phyloP scores from a whole-genome alignment of 768 basidiomycete genomes.

The Neoboletus brunneissimus region DNA sequence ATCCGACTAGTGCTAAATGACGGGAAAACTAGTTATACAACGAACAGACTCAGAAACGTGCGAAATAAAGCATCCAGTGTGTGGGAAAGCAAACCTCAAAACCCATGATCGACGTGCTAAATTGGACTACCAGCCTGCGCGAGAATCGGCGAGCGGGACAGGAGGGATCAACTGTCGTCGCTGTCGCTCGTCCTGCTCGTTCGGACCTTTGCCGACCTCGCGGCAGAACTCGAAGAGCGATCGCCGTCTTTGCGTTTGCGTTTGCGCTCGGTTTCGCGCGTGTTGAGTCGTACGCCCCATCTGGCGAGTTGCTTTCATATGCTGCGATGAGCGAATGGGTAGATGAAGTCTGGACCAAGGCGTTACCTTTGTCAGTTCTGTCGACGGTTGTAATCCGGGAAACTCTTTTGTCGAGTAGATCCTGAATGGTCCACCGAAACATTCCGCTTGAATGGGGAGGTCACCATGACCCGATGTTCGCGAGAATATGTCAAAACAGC shows the following conservation, averaged over 20 bases:
- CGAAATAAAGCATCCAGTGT: slow-evolving; percentile 4
- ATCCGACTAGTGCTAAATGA: slow-evolving; percentile 8
- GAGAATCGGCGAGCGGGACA: neutral
- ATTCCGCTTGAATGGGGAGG: slow-evolving; percentile 56
- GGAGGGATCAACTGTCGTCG: slow-evolving; percentile 22
- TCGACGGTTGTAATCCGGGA: slow-evolving; percentile 66
- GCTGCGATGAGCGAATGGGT: neutral
- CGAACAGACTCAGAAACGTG: slow-evolving; percentile 2
- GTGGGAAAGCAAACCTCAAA: slow-evolving; percentile 1
- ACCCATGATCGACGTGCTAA: neutral
- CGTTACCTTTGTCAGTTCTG: slow-evolving; percentile 61
- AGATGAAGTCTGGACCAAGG: neutral
- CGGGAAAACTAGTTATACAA: slow-evolving; percentile 18
- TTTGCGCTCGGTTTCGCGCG: slow-evolving; percentile 37
- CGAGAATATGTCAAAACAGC: slow-evolving; percentile 61
- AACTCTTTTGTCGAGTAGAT: slow-evolving; percentile 76
- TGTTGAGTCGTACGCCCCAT: slow-evolving; percentile 36
- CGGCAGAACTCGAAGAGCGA: slow-evolving; percentile 2
- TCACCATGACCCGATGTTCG: slow-evolving; percentile 27
- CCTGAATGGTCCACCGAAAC: slow-evolving; percentile 62
- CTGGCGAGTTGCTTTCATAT: slow-evolving; percentile 32
- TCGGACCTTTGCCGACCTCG: slow-evolving; percentile 2
- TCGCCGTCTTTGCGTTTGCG: slow-evolving; percentile 31
- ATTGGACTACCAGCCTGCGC: neutral
- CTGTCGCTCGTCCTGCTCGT: slow-evolving; percentile 22